phyloP scores from a whole-genome alignment of 495 filamentous ascomycete species.

The Staphylotrichum longicolle region DNA sequence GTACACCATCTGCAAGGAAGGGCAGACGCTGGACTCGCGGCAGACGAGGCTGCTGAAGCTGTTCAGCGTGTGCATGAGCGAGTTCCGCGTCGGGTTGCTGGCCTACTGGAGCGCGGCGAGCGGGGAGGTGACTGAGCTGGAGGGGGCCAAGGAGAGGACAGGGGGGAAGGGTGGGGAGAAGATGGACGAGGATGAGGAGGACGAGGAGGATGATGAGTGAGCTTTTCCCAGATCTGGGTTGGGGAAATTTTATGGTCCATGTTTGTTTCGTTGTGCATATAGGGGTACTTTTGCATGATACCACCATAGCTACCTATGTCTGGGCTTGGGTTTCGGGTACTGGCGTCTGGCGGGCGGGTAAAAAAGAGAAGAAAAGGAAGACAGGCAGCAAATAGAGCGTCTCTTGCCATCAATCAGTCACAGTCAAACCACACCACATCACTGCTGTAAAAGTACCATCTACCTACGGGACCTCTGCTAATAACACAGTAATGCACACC shows the following conservation, averaged over 20 bases:
- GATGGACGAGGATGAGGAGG: constrained; percentile 23
- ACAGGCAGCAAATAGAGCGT: neutral
- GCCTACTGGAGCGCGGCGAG: constrained; percentile 67
- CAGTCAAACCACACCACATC: too few relatives aligned
- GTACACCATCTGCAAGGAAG: constrained; percentile 76
- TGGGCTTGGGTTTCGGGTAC: constrained; percentile 23
- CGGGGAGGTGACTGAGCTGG: constrained; percentile 58
- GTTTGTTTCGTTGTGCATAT: constrained; percentile 23
- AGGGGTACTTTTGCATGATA: constrained; percentile 30
- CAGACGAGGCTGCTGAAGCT: constrained; percentile 93
- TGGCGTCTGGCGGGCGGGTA: constrained; percentile 14
- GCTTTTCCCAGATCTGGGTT: too few relatives aligned
- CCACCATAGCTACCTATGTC: constrained; percentile 24
- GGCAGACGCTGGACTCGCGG: constrained; percentile 76
- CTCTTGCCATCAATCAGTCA: constrained; percentile 6
- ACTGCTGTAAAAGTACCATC: too few relatives aligned
- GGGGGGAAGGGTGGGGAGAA: constrained; percentile 40
- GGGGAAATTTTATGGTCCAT: neutral
- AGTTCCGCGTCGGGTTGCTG: constrained; percentile 77
- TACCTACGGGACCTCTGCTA: too few relatives aligned
- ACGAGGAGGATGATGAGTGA: constrained; percentile 25
- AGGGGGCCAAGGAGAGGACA: constrained; percentile 30
- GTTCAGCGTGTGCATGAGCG: constrained; percentile 82
- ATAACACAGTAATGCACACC: too few relatives aligned
- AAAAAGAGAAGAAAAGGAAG: neutral